Evolutionary conservation across 2,329 filamentous ascomycete genomes (phyloP).

Genomic region (Colletotrichum filicis): DNA sequence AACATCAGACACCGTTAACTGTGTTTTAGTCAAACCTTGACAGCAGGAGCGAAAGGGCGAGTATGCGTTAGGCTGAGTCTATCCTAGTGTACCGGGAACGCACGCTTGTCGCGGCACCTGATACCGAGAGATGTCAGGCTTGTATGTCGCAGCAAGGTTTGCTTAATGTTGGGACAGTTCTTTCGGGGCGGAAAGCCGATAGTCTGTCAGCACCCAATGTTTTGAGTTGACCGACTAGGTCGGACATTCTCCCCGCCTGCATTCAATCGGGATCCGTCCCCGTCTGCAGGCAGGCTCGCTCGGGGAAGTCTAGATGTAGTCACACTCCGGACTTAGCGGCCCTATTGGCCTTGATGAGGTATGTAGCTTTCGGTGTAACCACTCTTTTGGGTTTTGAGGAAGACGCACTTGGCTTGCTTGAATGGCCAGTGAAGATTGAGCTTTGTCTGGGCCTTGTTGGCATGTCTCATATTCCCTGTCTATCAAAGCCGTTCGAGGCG

Average conservation of each 20-base stretch:
- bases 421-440: not conserved
- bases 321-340: too few species aligned
- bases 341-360: not conserved
- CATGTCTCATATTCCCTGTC: not conserved
- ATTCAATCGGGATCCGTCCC: constrained; percentile 1
- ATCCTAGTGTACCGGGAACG: not conserved
- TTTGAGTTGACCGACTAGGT: not conserved
- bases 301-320: not conserved
- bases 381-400: not conserved
- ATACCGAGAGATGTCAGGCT: not conserved
- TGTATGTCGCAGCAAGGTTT: constrained; percentile 7
- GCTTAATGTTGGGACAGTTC: not conserved
- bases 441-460: not conserved
- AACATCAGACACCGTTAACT: not conserved
- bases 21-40: not conserved
- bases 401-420: not conserved
- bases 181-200: not conserved
- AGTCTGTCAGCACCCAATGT: not conserved
- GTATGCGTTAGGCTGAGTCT: not conserved
- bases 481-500: not conserved
- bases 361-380: not conserved
- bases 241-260: constrained; percentile 6
- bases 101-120: not conserved
- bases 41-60: not conserved
- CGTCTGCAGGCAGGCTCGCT: not conserved